Base-by-base conservation (phyloP, 1,139 yeast species). In the Suhomyces atakaporum region DNA sequence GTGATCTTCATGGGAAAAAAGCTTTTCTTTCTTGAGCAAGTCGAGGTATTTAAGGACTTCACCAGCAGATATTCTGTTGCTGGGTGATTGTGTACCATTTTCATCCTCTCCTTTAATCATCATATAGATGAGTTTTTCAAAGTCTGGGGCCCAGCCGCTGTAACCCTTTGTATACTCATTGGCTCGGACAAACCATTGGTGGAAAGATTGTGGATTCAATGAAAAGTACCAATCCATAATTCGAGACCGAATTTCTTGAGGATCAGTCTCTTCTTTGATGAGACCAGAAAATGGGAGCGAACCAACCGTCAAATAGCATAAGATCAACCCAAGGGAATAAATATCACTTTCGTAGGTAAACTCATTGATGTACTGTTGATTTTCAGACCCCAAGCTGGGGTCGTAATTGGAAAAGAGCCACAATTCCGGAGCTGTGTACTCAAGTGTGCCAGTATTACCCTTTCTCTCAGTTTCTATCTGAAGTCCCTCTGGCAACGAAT, bases 381-480 rank as follows among this genome's bases (percentile, higher is more conserved):
- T 36, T 18, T 46, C 51, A 8, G 33, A 30, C 4, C 47, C 49
- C 25, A 42, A 32, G 7, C 47, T 36, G 2, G 59, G 54, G 14
- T 59, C 66, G 45, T 29, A 47, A 35, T 40, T 51, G 13, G 64
- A 50, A 31, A 49, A 61, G 2, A 66, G 55, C 53, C 88, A 69
- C 10, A 87, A 68, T 49, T 87, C 95, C 0, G 96, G 96, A 0
- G 95, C 95, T 19, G 90, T 81, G 50, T 81, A 88, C 53, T 87
- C 96, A 16, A 87, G 55, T 0, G 96, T 88, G 0, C 96, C 96
- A 0, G 96, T 88, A 31, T 81, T 77, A 0, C 96, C 96, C 7
- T 60, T 52, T 12, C 73, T 46, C 18, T 60, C 67, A 44, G 49
- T 26, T 15, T 33, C 30, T 3, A 29, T 18, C 2, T 24, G 23